These are phyloP conservation scores for Pseudonitzschia multiseries DNA, from an alignment of 108 stramenopile species.

Conservation along the genomic window DNA sequence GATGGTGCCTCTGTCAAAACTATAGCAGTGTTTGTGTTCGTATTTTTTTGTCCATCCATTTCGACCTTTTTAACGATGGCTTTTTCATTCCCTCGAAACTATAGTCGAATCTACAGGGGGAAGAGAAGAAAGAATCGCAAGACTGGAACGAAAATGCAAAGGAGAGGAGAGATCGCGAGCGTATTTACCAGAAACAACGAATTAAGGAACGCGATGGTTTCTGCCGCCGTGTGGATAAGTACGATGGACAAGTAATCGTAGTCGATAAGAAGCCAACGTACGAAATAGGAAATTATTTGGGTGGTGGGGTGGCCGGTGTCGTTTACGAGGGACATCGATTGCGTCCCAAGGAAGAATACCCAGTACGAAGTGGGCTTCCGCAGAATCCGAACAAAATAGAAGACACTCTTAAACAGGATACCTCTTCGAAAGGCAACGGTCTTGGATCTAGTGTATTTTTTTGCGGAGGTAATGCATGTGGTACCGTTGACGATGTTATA, in stretches of 20 bases:
- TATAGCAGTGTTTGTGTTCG: too few species aligned
- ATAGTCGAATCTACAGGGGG: slow-evolving; percentile 19
- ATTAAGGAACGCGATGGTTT: slow-evolving; percentile 69
- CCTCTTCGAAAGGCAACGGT: background rate
- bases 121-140: slow-evolving; percentile 20
- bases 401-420: background rate
- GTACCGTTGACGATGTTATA: slow-evolving; percentile 19
- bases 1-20: too few species aligned
- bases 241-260: slow-evolving; percentile 77
- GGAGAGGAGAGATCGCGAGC: slow-evolving; percentile 21
- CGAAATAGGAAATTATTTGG: slow-evolving; percentile 83
- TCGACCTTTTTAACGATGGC: background rate
- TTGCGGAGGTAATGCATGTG: slow-evolving; percentile 20
- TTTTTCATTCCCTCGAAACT: background rate
- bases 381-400: background rate
- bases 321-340: slow-evolving; percentile 85
- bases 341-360: slow-evolving; percentile 75
- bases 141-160: slow-evolving; percentile 26
- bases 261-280: slow-evolving; percentile 73
- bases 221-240: slow-evolving; percentile 72
- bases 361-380: slow-evolving; percentile 49
- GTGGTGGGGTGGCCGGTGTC: slow-evolving; percentile 86
- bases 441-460: slow-evolving; percentile 18
- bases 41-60: background rate
- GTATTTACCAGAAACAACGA: slow-evolving; percentile 39